Evolutionary conservation across 805 yeast species (phyloP).

Genomic region (Lipomyces sp.): DNA sequence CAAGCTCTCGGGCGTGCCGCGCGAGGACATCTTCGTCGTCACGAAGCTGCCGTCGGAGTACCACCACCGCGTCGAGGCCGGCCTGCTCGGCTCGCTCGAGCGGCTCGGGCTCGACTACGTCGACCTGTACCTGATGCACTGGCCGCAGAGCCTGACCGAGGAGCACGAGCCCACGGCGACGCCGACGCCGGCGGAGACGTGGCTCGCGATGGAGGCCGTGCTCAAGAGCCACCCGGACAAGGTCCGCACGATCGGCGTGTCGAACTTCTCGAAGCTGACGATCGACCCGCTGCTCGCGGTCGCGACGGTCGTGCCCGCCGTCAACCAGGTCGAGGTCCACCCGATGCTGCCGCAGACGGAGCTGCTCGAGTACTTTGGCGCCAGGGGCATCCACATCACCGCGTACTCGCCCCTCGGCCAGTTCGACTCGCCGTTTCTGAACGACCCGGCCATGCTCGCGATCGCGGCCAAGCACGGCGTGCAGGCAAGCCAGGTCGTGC

Average conservation of each 20-base stretch:
- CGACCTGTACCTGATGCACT: constrained; percentile 64
- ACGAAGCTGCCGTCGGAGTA: constrained; percentile 55
- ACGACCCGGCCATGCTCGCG: constrained; percentile 41
- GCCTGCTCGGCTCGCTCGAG: constrained; percentile 53
- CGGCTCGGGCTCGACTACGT: constrained; percentile 58
- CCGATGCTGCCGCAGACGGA: constrained; percentile 66
- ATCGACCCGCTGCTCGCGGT: constrained; percentile 50
- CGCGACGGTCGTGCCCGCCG: constrained; percentile 58
- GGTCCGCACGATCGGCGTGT: constrained; percentile 65
- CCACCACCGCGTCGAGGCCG: constrained; percentile 44
- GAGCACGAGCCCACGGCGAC: constrained; percentile 45
- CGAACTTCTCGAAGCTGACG: constrained; percentile 57
- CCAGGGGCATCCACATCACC: constrained; percentile 54
- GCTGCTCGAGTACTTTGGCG: constrained; percentile 51
- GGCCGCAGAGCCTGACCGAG: constrained; percentile 50
- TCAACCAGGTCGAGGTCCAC: constrained; percentile 71
- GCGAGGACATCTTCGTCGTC: constrained; percentile 59
- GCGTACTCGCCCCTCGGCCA: constrained; percentile 79
- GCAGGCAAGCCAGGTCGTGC: constrained; percentile 56
- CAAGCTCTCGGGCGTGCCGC: constrained; percentile 39
- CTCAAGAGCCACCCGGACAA: constrained; percentile 61
- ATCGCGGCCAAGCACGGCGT: constrained; percentile 55
- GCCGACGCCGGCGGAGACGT: constrained; percentile 65
- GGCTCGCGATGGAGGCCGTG: constrained; percentile 56
- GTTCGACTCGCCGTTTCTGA: constrained; percentile 55